These are phyloP conservation scores for Leucosporidium yakuticum DNA, from an alignment of 768 basidiomycete genomes.

Conservation along the genomic window DNA sequence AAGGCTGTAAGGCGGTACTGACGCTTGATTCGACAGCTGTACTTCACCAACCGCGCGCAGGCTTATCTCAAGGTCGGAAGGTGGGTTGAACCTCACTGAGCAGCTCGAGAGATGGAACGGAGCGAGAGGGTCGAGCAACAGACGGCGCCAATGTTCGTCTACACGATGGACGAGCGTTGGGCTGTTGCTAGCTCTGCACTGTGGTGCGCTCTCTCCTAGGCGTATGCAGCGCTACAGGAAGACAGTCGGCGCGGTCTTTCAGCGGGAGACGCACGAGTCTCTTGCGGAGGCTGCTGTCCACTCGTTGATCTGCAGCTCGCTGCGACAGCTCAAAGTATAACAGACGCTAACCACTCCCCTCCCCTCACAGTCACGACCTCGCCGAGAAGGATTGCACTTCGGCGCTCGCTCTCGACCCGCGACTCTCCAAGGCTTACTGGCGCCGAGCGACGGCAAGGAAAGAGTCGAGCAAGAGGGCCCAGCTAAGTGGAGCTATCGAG, in stretches of 20 bases:
- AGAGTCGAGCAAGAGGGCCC: constrained; percentile 49
- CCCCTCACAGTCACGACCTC: constrained; percentile 57
- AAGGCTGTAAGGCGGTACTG: neutral
- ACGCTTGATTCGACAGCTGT: constrained; percentile 44
- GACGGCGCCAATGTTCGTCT: no score
- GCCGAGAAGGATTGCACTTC: constrained; percentile 65
- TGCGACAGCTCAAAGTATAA: neutral
- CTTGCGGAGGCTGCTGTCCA: neutral
- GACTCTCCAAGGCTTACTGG: constrained; percentile 63
- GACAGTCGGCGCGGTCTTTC: no score
- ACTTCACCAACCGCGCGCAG: constrained; percentile 69
- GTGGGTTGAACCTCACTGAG: constrained; percentile 47
- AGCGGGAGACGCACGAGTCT: no score
- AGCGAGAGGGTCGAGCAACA: neutral
- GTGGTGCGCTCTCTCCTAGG: no score
- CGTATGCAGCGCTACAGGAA: no score
- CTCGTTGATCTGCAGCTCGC: neutral
- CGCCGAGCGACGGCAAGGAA: constrained; percentile 62
- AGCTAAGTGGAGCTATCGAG: constrained; percentile 56
- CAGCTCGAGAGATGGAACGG: neutral
- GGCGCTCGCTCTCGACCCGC: constrained; percentile 57
- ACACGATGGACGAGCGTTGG: no score
- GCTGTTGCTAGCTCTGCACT: no score
- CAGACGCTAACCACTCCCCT: neutral
- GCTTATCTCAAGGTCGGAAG: constrained; percentile 64